phyloP scores from a whole-genome alignment of 2,329 filamentous ascomycete genomes.

The Chalara sp. region DNA sequence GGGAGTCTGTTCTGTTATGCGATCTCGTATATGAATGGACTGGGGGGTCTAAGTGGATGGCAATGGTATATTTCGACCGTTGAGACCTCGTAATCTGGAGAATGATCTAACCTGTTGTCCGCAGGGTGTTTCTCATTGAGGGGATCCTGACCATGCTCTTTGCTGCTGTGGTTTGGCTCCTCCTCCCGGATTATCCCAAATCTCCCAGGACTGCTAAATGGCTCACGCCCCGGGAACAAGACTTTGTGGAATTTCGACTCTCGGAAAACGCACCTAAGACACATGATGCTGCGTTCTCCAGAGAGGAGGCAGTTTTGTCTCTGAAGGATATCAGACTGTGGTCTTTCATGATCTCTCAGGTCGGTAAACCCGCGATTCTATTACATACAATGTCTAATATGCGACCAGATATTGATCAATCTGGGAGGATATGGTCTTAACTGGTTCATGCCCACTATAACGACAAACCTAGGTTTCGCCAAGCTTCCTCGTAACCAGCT shows the following conservation, averaged over 20 bases:
- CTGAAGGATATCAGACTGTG: constrained; percentile 11
- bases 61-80: constrained; percentile 35
- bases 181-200: constrained; percentile 39
- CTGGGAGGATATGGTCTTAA: constrained; percentile 35
- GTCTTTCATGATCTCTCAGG: too few relatives aligned
- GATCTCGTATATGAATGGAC: constrained; percentile 35
- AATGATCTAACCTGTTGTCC: too few relatives aligned
- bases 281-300: constrained; percentile 29
- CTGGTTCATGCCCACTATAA: constrained; percentile 36
- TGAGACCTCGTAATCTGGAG: too few relatives aligned
- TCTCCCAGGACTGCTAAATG: constrained; percentile 29
- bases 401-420: constrained; percentile 33
- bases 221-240: constrained; percentile 33
- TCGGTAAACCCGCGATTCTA: constrained; percentile 17
- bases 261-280: constrained; percentile 33
- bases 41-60: constrained; percentile 46
- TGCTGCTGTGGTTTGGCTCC: constrained; percentile 29
- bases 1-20: constrained; percentile 42
- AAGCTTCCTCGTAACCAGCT: constrained; percentile 36
- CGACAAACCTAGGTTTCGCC: constrained; percentile 35
- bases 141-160: constrained; percentile 36
- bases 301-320: constrained; percentile 28
- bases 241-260: constrained; percentile 31
- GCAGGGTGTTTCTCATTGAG: constrained; percentile 35
- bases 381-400: constrained; percentile 30